Conservation (phyloP, 2,329 filamentous ascomycete genomes). For the Coniochaeta prunicola region DNA sequence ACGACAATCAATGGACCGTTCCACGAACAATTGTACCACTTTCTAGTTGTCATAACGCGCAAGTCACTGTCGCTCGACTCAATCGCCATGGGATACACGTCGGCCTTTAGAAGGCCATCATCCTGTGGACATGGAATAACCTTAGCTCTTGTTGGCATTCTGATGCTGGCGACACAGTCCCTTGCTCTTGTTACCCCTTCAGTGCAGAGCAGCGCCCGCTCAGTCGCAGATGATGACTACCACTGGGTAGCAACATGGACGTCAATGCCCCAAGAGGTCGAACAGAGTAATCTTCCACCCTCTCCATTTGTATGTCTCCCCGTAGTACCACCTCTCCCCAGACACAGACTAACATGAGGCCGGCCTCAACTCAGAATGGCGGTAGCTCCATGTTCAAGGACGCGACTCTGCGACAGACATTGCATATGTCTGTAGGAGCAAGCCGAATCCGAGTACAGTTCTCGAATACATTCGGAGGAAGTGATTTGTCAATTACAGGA, state of each 20-base stretch:
- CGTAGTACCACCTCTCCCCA: not conserved
- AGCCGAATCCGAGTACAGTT: conserved; percentile 53
- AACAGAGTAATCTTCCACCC: conserved; percentile 53
- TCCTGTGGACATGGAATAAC: not conserved
- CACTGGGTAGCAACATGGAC: conserved; percentile 61
- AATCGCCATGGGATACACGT: not conserved
- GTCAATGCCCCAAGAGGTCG: conserved; percentile 58
- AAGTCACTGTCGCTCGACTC: too few relatives aligned
- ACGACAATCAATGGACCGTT: not conserved
- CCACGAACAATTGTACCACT: not conserved
- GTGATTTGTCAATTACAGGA: conserved; percentile 51
- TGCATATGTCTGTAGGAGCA: conserved; percentile 51
- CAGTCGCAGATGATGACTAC: conserved; percentile 19
- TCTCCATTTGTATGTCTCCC: conserved; percentile 44
- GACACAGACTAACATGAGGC: not conserved
- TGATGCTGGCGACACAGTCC: not conserved
- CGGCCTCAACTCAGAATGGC: conserved; percentile 17
- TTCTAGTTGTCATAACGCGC: too few relatives aligned
- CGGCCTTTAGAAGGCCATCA: not conserved
- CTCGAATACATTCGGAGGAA: conserved; percentile 58
- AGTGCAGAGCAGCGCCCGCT: not conserved
- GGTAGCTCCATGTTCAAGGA: conserved; percentile 47
- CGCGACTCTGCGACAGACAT: conserved; percentile 58
- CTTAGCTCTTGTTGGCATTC: not conserved
- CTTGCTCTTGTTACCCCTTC: not conserved